phyloP scores from a whole-genome alignment of 768 basidiomycete species.

The Leccinum olivaceopallidum region DNA sequence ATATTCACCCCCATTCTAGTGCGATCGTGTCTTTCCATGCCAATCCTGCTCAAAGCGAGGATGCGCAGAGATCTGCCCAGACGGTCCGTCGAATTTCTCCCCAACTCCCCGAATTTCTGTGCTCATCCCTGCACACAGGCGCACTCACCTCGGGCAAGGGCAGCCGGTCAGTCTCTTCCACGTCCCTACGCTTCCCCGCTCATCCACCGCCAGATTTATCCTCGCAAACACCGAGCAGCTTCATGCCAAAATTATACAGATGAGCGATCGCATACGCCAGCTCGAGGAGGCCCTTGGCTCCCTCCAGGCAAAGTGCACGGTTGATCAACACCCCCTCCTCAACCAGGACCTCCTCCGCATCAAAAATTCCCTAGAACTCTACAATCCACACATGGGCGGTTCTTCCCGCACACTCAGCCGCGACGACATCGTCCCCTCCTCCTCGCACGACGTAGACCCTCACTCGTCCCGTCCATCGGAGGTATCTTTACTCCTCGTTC shows the following conservation, averaged over 20 bases:
- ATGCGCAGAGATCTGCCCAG: conserved; percentile 61
- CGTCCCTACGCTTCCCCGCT: conserved; percentile 1
- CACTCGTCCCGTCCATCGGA: conserved; percentile 24
- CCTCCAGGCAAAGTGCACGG: conserved; percentile 41
- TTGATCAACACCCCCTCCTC: conserved; percentile 55
- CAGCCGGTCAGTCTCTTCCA: conserved; percentile 47
- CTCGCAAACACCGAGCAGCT: conserved; percentile 67
- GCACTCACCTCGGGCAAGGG: conserved; percentile 63
- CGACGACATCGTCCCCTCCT: conserved; percentile 16
- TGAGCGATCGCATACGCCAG: conserved; percentile 63
- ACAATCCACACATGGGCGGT: conserved; percentile 36
- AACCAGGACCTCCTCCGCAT: conserved; percentile 58
- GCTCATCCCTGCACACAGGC: conserved; percentile 35
- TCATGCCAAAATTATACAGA: conserved; percentile 60
- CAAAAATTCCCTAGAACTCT: conserved; percentile 68
- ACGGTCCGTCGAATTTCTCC: conserved; percentile 37
- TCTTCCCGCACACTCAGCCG: neutral
- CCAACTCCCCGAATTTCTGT: neutral
- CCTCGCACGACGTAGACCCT: conserved; percentile 14
- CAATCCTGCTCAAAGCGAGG: conserved; percentile 69
- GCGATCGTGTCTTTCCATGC: conserved; percentile 66
- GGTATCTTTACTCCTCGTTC: conserved; percentile 13
- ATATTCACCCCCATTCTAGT: conserved; percentile 34
- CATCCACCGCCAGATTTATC: conserved; percentile 49
- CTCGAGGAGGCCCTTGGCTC: conserved; percentile 59